Base-by-base conservation (phyloP, 2,329 filamentous ascomycete species). In the Colletotrichum viniferum region DNA sequence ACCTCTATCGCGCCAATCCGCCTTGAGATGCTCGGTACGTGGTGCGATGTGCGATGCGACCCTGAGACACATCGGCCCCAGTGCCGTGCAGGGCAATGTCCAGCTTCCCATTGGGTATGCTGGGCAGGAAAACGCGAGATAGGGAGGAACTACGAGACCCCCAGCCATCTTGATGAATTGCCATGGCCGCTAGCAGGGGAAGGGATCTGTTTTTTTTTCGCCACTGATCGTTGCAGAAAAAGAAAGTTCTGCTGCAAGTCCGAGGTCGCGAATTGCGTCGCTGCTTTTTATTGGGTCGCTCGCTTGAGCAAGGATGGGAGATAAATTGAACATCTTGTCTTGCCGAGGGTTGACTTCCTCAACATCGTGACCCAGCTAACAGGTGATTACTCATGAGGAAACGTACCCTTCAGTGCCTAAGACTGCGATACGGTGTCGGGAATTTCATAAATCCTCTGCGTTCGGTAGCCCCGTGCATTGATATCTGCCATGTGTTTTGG, bases 21-120 rank as follows among this genome's bases (percentile, higher is more conserved):
- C 32, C 73, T 73, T 48, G 9, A 68, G 73, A 14, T 74, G 43
- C 43, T 74, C 71, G 66, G 71, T 74, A 70, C 71, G 71, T 36
- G 24, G 60, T 73, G 43, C 69, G 62, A 75, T 73, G 34, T 43
- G 56, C 62, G 55, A 75, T 68, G 34, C 56, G 56, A 75, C 69
- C 32, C 62, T 73, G 73, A 67, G 69, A 73, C 73, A 48, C 21
- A 14, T 13, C 18, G 55, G 8, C 56, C 36, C 67, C 32, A n/a
- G 48, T 34, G 30, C 13, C 28, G 21, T 21, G 14, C 69, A 60
- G 61, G 34, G 26, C 10, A 52, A 61, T 71, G 52, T 52, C 2
- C 13, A 21, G 16, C 4, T 18, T 38, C 72, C 12, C 30, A 71
- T 74, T 74, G 72, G 72, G 38, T 16, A 13, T 34, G 16, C 36